Evolutionary conservation across 1,139 yeast genomes (phyloP).

Genomic region (Yamadazyma friedrichii): DNA sequence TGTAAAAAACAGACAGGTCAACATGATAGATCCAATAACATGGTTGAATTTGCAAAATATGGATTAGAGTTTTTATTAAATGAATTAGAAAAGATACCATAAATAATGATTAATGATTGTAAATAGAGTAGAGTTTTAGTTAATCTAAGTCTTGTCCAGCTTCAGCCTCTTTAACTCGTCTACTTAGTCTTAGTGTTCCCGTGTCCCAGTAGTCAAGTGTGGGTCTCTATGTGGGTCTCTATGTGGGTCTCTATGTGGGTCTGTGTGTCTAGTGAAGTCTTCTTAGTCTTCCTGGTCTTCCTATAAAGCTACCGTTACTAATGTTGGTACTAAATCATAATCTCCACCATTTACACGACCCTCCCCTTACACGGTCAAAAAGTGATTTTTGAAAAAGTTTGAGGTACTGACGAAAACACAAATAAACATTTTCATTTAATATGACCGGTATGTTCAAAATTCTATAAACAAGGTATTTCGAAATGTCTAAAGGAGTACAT

Average conservation of each 20-base stretch:
- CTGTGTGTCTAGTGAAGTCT: no score
- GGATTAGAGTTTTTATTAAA: constrained; percentile 64
- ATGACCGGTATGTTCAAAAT: constrained; percentile 11
- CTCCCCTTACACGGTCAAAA: constrained; percentile 5
- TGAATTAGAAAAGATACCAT: constrained; percentile 19
- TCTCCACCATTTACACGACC: constrained; percentile 2
- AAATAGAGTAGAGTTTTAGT: constrained; percentile 1
- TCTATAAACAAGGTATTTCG: background rate
- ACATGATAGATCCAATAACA: constrained; percentile 58
- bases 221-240: no score
- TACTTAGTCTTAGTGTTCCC: no score
- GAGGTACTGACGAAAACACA: constrained; percentile 11
- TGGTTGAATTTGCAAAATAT: constrained; percentile 69
- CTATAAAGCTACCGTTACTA: no score
- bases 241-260: no score
- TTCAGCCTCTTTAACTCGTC: no score
- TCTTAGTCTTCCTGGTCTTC: no score
- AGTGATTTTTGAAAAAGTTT: constrained; percentile 2
- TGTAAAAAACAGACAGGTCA: constrained; percentile 45
- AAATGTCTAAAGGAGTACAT: background rate
- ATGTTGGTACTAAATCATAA: no score
- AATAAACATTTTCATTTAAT: constrained; percentile 7
- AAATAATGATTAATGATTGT: constrained; percentile 1
- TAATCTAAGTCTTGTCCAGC: no score
- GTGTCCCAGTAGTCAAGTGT: no score